Evolutionary conservation across 768 basidiomycete genomes (phyloP).

Genomic region (Lentinula detonsa): DNA sequence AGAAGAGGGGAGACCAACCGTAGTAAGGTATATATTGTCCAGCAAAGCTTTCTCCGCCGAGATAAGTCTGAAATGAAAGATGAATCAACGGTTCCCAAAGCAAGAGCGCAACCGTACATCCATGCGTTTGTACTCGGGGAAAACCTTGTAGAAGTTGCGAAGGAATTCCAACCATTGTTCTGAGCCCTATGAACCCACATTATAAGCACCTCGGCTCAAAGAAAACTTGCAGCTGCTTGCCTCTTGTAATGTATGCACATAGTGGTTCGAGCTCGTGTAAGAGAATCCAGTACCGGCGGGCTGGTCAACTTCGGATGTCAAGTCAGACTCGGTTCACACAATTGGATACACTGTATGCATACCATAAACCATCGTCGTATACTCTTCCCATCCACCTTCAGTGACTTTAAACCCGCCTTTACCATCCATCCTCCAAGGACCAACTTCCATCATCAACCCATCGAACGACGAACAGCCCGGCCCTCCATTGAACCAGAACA

Average conservation of each 20-base stretch:
- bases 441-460: constrained; percentile 97
- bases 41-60: constrained; percentile 94
- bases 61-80: constrained; percentile 65
- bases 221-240: constrained; percentile 22
- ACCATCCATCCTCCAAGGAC: constrained; percentile 80
- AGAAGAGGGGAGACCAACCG: constrained; percentile 37
- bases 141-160: constrained; percentile 81
- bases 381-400: constrained; percentile 97
- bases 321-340: neutral
- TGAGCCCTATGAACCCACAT: constrained; percentile 46
- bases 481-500: constrained; percentile 99
- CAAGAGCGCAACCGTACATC: constrained; percentile 52
- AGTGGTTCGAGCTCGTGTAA: constrained; percentile 80
- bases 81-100: constrained; percentile 1
- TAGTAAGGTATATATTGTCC: constrained; percentile 98
- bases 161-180: constrained; percentile 80
- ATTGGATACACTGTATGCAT: constrained; percentile 19
- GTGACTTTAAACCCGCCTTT: constrained; percentile 63
- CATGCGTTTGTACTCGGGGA: constrained; percentile 78
- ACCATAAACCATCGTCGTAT: constrained; percentile 91
- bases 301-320: constrained; percentile 72
- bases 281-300: constrained; percentile 96
- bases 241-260: constrained; percentile 72
- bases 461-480: constrained; percentile 98
- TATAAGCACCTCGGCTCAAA: neutral